Evolutionary conservation across 371 early-diverging fungal genomes (phyloP).

Genomic region (Actinomortierella ambigua): DNA sequence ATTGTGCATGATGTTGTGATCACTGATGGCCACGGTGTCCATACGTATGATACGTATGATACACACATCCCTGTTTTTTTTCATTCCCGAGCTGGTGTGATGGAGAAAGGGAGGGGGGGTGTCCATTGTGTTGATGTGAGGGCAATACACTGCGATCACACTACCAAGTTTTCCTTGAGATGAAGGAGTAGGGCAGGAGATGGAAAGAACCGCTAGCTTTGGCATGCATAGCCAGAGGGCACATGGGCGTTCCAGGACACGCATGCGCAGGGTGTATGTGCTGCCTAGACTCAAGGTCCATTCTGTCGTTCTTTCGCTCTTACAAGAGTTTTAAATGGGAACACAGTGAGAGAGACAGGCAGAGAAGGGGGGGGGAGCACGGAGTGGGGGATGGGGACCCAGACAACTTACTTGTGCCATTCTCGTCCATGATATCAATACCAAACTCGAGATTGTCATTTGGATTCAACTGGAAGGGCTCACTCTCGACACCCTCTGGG

Average conservation of each 20-base stretch:
- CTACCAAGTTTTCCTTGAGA: no score
- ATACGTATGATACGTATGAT: no score
- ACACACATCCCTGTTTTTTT: no score
- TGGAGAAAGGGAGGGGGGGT: no score
- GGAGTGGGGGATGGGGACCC: neutral
- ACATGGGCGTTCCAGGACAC: neutral
- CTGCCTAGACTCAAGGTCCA: neutral
- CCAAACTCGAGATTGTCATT: slow-evolving; percentile 86
- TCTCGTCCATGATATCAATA: slow-evolving; percentile 81
- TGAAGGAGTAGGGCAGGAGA: no score
- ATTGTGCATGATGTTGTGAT: no score
- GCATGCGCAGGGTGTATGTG: neutral
- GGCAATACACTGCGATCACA: no score
- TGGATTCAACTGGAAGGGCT: slow-evolving; percentile 61
- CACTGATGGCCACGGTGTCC: no score
- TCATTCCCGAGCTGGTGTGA: no score
- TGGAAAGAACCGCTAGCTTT: no score
- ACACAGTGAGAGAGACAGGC: neutral
- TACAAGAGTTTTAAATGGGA: neutral
- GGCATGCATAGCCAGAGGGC: no score
- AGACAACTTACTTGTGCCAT: slow-evolving; percentile 45
- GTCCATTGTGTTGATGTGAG: no score
- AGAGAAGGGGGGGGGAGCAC: neutral
- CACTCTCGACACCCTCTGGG: slow-evolving; percentile 70
- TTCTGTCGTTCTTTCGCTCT: neutral